Conservation (phyloP, 192 early-diverging fungal species). For the Backusella tuberculispora region DNA sequence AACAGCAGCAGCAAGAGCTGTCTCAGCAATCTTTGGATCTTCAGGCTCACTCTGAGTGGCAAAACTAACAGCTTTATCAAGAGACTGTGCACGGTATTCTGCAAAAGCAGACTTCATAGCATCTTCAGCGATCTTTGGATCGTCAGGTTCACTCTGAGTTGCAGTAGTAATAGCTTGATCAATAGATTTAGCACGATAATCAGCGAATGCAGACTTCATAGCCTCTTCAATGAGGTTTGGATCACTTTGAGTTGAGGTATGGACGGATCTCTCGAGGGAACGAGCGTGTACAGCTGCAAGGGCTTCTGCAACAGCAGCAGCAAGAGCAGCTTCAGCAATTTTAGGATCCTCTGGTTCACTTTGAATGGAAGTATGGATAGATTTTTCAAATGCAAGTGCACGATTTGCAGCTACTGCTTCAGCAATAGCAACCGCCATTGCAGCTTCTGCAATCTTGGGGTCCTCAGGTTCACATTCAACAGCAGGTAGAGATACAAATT, state of each 20-base stretch:
- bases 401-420: background rate
- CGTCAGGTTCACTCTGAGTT: background rate
- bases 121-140: background rate
- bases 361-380: slow-evolving; percentile 3
- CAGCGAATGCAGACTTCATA: background rate
- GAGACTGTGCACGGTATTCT: background rate
- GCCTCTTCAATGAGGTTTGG: background rate
- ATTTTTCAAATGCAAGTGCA: background rate
- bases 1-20: background rate
- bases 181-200: background rate
- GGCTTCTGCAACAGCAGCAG: slow-evolving; percentile 38
- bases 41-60: background rate
- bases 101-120: background rate
- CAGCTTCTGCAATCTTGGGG: background rate
- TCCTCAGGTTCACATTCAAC: background rate
- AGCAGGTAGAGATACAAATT: slow-evolving; percentile 22
- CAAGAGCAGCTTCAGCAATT: slow-evolving; percentile 35
- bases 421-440: background rate
- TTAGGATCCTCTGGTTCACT: slow-evolving; percentile 11
- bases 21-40: background rate
- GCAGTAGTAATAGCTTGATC: background rate
- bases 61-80: background rate
- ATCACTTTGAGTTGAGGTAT: background rate
- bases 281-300: slow-evolving; percentile 16
- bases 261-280: background rate